Conservation (phyloP, 2,329 filamentous ascomycete species). For the Penicillium sp. region DNA sequence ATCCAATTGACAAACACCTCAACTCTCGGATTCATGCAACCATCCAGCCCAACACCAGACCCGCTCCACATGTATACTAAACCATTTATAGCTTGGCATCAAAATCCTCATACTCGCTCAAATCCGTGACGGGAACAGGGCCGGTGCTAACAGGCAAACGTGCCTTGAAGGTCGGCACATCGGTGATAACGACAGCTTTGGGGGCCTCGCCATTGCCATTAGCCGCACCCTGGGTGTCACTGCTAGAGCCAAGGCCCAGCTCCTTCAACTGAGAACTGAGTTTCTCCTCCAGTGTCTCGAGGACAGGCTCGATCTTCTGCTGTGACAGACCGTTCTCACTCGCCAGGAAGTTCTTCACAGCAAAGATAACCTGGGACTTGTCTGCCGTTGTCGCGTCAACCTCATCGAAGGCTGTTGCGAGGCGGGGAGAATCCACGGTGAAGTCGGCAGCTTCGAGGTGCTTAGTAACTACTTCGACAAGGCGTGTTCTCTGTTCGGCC, state of each 20-base stretch:
- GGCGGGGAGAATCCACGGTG: constrained; percentile 40
- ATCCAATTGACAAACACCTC: constrained; percentile 12
- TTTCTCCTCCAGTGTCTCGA: constrained; percentile 52
- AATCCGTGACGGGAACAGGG: constrained; percentile 68
- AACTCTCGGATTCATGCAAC: constrained; percentile 11
- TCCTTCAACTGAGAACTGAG: constrained; percentile 47
- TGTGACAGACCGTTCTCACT: constrained; percentile 51
- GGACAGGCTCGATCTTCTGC: constrained; percentile 50
- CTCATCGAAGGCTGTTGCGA: constrained; percentile 47
- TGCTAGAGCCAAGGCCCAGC: constrained; percentile 39
- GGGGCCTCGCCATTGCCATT: neutral
- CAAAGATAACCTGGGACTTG: constrained; percentile 51
- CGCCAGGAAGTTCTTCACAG: constrained; percentile 53
- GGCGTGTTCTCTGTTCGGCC: constrained; percentile 47
- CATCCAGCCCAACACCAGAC: constrained; percentile 5
- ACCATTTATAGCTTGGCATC: constrained; percentile 70
- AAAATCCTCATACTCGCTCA: constrained; percentile 82
- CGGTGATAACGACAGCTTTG: constrained; percentile 65
- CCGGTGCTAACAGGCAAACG: constrained; percentile 70
- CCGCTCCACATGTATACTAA: neutral
- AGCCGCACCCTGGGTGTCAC: neutral
- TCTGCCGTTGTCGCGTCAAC: constrained; percentile 50
- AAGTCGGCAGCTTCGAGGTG: constrained; percentile 52
- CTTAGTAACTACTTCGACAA: constrained; percentile 46
- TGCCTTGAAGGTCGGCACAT: constrained; percentile 79